Percentiles rank a stretch among this genome's conserved stretches.
These are phyloP conservation scores for Petasospora fabianii DNA, from an alignment of 1,139 yeast species.

Conservation along the genomic window DNA sequence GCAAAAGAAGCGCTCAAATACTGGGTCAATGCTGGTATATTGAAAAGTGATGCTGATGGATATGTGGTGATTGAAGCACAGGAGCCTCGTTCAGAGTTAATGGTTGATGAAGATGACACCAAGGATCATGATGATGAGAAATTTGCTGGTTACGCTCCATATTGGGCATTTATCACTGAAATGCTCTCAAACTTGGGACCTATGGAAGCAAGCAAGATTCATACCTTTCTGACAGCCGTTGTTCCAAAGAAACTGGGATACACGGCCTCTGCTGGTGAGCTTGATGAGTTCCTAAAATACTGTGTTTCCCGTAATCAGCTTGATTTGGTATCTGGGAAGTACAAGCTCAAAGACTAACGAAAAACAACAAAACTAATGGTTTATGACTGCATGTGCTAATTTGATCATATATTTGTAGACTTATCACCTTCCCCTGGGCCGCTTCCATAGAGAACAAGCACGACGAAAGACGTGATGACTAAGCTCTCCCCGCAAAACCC, in stretches of 20 bases:
- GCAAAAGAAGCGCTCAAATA: slow-evolving; percentile 40
- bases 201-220: slow-evolving; percentile 45
- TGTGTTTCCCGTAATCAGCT: slow-evolving; percentile 6
- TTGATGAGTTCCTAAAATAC: slow-evolving; percentile 5
- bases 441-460: no score
- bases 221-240: slow-evolving; percentile 48
- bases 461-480: no score
- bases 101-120: no score
- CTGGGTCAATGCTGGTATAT: slow-evolving; percentile 55
- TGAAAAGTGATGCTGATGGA: slow-evolving; percentile 25
- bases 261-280: slow-evolving; percentile 33
- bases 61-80: slow-evolving; percentile 10
- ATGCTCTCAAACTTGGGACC: slow-evolving; percentile 55
- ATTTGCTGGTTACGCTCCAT: slow-evolving; percentile 5
- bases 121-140: neutral
- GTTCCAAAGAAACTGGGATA: slow-evolving; percentile 49
- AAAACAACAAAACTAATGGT: no score
- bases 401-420: no score
- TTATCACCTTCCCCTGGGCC: no score
- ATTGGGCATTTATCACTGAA: slow-evolving; percentile 45
- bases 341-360: slow-evolving; percentile 20
- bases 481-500: neutral
- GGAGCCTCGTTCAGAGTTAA: neutral
- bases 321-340: slow-evolving; percentile 27
- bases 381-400: no score